Evolutionary conservation across 2,329 filamentous ascomycete genomes (phyloP), one percentile per base, ranked within the genome.

Genomic region (Blastomyces parvus): DNA sequence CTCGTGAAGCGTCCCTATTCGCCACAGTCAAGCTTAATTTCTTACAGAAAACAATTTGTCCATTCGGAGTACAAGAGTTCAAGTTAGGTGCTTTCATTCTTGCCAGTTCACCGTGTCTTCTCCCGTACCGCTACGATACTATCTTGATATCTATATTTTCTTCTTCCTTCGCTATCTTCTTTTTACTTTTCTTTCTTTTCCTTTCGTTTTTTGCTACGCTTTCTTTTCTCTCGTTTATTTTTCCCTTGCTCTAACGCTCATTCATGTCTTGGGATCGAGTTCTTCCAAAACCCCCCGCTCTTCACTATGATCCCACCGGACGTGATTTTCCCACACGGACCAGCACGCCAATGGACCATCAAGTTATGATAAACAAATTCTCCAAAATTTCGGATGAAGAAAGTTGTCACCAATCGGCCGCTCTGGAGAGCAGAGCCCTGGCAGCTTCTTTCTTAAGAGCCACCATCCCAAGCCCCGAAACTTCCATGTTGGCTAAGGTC

Each of bases 261-360:
- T 66, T 67, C 65, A 79, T 80, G 76, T 79, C 77, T 76, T 79
- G 76, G 72, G 77, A 80, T 70, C 77, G 78, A 74, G 76, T 79
- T 62, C 76, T 80, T 42, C 78, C 78, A 64, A 74, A 74, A 63
- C 77, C 77, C 63, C 68, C 73, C 69, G 74, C 75, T 67, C 70
- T 80, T 62, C 74, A 73, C 65, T 71, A 78, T 75, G 75, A 78
- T 61, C 64, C 71, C 68, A 64, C 71, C 61, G 70, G 71, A 66
- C 71, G 71, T 65, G 67, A 70, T 62, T 60, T 72, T 48, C 67
- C 73, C 58, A 71, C 74, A 68, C 67, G 69, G 17, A 68, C 70
- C 50, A 76, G 70, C 67, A 74, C 72, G 62, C 70, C 77, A 40
- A 68, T 76, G 63, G 76, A 77, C 62, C 75, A 77, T 67, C 77